These are phyloP conservation scores for Fagopyrum tataricum DNA, from an alignment of 148 eudicot genomes.

Conservation along the genomic window DNA sequence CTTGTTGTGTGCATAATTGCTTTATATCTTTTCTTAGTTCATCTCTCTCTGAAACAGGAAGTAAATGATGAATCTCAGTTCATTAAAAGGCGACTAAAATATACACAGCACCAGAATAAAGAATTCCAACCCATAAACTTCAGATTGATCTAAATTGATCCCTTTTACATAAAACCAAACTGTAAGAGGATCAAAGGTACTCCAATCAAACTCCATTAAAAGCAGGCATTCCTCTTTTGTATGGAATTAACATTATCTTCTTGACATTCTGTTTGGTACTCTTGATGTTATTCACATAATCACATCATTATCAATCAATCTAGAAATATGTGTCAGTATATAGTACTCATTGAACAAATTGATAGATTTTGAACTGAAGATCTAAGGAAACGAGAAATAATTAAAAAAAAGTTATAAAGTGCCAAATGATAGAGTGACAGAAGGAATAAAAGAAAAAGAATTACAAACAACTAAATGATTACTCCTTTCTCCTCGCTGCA, in stretches of 20 bases:
- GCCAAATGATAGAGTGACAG: background rate
- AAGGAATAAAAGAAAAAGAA: no score
- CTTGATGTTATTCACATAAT: no score
- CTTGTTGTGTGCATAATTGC: conserved; percentile 92
- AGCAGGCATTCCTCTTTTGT: no score
- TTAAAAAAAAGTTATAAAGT: background rate
- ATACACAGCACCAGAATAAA: background rate
- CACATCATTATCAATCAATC: background rate
- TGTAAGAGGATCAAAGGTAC: background rate
- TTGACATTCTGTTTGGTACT: no score
- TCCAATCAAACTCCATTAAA: background rate
- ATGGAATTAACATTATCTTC: no score
- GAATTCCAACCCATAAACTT: background rate
- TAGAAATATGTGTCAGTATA: background rate
- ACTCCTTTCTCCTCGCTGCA: no score
- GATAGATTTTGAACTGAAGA: background rate
- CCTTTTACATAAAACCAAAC: background rate
- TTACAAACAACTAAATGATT: no score
- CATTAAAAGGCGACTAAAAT: background rate
- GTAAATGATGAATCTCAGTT: conserved; percentile 6
- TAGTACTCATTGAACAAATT: background rate
- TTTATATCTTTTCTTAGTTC: conserved; percentile 85
- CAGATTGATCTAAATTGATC: background rate
- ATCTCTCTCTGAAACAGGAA: conserved; percentile 58
- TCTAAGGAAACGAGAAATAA: background rate